Evolutionary conservation across 1,284 basidiomycete genomes (phyloP), one percentile per base, ranked within the genome.

Genomic region (Cystobasidiaceae sp.): DNA sequence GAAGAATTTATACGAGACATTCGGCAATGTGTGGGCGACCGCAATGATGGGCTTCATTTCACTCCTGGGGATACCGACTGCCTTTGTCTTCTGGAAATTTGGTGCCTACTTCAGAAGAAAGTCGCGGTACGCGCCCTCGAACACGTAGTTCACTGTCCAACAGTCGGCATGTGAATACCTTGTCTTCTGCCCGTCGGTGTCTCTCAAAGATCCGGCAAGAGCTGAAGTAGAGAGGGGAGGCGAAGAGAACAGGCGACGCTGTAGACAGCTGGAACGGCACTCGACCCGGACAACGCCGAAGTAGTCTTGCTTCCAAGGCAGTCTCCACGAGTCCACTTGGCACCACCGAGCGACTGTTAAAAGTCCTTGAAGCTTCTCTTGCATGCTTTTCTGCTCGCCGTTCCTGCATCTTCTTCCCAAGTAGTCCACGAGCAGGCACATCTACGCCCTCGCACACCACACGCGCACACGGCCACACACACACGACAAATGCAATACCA

Each of bases 81-180:
- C 63, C 0, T 66, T 25, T 9, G 51, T 58, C 33, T 66, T 66
- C 46, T 57, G 45, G 52, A 57, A 51, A 25, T 66, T 41, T n/a
- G 60, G 60, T 28, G 49, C 48, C 1, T 33, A 27, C 39, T 52
- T 62, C 33, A 23, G 60, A 5, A 48, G 60, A 5, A 62, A 62
- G 34, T 49, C 45, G 15, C 41, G 44, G 27, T 56, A 56, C 21
- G 54, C 54, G 15, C 54, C 54, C 4, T 37, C 39, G 4, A 37
- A 56, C 37, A 28, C 37, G 19, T 33, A 21, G 1, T 5, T 28
- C 1, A 17, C 41, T 3, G 2, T 17, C n/a, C 11, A 39, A n/a
- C 37, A 39, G 11, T n/a, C 11, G 37, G 11, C 11, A 39, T 11
- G 11, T 11, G 11, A n/a, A 11, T n/a, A n/a, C 11, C n/a, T 39